phyloP scores from a whole-genome alignment of 306 rosid species.

The Nissolia schottii region DNA sequence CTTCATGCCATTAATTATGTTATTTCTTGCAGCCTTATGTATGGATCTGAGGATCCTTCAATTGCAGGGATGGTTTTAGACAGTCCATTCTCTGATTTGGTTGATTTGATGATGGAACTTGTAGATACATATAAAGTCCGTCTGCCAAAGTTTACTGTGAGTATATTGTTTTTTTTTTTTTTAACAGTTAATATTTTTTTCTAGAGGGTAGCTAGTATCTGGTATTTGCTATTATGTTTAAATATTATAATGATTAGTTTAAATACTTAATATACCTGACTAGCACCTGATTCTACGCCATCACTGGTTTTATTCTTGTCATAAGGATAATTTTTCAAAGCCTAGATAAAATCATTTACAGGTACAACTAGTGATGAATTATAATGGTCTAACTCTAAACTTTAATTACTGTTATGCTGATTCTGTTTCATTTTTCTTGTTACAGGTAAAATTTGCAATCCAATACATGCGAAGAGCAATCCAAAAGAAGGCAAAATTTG shows the following conservation, averaged over 20 bases:
- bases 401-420: not conserved
- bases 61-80: constrained; percentile 98
- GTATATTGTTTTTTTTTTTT: constrained; percentile 29
- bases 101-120: constrained; percentile 98
- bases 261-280: not conserved
- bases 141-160: constrained; percentile 95
- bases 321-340: not conserved
- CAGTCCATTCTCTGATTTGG: constrained; percentile 96
- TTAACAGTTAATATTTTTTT: not conserved
- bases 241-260: not conserved
- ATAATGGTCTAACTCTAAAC: not conserved
- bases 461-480: constrained; percentile 90
- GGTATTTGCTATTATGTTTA: not conserved
- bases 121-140: constrained; percentile 92
- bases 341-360: not conserved
- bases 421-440: constrained; percentile 18
- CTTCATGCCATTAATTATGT: constrained; percentile 29
- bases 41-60: constrained; percentile 99
- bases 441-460: constrained; percentile 93
- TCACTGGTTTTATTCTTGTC: not conserved
- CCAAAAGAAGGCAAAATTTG: constrained; percentile 98
- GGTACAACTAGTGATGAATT: constrained; percentile 5
- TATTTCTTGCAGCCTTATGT: constrained; percentile 79
- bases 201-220: not conserved
- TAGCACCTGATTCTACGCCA: not conserved